Percentiles rank a stretch among this genome's conserved stretches.
phyloP scores from a whole-genome alignment of 441 rosid genomes.

The Gossypium davidsonii region DNA sequence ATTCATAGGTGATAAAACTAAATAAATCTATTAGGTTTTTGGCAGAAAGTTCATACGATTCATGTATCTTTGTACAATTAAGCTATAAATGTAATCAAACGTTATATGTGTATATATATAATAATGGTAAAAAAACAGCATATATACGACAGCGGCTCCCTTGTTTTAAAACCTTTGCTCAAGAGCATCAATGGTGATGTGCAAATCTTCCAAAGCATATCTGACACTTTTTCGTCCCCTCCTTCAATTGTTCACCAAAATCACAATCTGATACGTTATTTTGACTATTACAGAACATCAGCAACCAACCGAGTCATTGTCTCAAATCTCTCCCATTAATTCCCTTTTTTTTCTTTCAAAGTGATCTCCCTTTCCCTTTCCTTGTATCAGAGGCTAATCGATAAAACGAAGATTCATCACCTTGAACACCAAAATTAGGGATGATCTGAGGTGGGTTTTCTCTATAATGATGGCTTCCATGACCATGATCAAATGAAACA shows the following conservation, averaged over 20 bases:
- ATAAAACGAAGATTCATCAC: constrained; percentile 50
- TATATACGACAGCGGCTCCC: background rate
- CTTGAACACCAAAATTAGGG: constrained; percentile 42
- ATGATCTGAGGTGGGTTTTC: constrained; percentile 43
- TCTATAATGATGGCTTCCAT: constrained; percentile 9
- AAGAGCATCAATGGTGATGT: too few relatives aligned
- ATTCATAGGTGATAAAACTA: background rate
- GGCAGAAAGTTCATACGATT: background rate
- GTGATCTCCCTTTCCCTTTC: constrained; percentile 33
- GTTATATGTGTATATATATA: background rate
- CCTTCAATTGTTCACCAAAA: constrained; percentile 6
- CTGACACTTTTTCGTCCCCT: constrained; percentile 8
- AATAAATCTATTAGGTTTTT: background rate
- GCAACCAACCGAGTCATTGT: constrained; percentile 22
- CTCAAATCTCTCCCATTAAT: constrained; percentile 1
- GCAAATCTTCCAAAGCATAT: too few relatives aligned
- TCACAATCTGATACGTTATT: constrained; percentile 12
- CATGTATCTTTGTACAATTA: background rate
- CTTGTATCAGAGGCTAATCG: constrained; percentile 53
- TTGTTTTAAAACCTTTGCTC: background rate
- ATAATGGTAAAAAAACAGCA: too few relatives aligned
- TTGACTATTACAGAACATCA: constrained; percentile 15
- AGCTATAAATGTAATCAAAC: background rate
- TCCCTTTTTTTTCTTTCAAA: constrained; percentile 13
- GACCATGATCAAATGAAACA: constrained; percentile 13